Evolutionary conservation across 768 basidiomycete species (phyloP), one percentile per base, ranked within the genome.

Genomic region (Pholiota microspora): DNA sequence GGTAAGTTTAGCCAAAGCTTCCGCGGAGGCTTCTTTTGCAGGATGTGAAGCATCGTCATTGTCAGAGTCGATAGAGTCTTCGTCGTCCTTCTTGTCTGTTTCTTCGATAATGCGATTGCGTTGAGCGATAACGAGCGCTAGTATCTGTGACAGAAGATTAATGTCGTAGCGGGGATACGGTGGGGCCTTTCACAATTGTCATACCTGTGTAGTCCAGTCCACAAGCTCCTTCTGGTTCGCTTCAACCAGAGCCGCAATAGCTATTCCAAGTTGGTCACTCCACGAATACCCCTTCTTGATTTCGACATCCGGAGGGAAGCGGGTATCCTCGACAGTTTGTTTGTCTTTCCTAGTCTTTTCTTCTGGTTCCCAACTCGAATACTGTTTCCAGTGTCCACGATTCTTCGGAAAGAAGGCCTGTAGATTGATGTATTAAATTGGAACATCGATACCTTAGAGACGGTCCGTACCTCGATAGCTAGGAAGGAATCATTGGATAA

Each of bases 341-440:
- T 68, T 68, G 49, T 67, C 68, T 46, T 67, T 67, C 50, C 65
- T 72, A 35, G 64, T 52, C 57, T 73, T 76, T 55, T 69, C 66
- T 60, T 72, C 85, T 58, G 86, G 85, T 69, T 87, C 79, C 82
- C 84, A 87, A 60, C 85, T 89, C 7, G 90, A 92, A 65, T 80
- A 89, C 62, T 84, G 82, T 70, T 94, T 93, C 89, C 93, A 94
- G 61, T 87, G 75, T 13, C 86, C 84, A 59, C 88, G 81, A 69
- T 91, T 92, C 76, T 91, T 95, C 12, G 92, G 92, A 75, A 89
- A 94, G 77, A 92, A 92, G 7, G 86, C 85, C 92, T 94, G 57
- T 45, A 47, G 40, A 52, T 45, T 47, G 48, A 51, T 46, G 45
- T 40, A 24, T 57, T 52, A 53, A 54, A 36, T 31, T 46, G 49